Percentiles rank a stretch among this genome's conserved stretches.
Evolutionary conservation across 306 rosid genomes (phyloP).

Genomic region (Vigna radiata): DNA sequence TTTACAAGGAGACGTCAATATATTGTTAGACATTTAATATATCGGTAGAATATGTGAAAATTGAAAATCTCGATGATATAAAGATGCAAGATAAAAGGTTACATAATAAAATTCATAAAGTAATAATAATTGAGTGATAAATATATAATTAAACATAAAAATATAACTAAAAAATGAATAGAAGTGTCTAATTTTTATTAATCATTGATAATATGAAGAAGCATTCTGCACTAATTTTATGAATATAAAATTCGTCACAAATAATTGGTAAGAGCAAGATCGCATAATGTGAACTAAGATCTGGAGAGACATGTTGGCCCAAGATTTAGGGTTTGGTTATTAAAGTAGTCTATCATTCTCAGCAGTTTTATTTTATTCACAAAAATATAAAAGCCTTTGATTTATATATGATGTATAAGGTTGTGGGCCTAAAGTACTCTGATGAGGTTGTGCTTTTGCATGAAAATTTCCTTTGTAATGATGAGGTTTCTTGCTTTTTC

Average conservation of each 20-base stretch:
- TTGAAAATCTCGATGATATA: too few species aligned
- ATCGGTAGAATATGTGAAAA: too few species aligned
- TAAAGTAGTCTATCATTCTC: constrained; percentile 54
- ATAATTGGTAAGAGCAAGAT: constrained; percentile 41
- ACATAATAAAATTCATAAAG: too few species aligned
- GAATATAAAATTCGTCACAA: background rate
- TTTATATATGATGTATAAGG: constrained; percentile 48
- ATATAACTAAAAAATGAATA: too few species aligned
- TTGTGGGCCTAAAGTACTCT: constrained; percentile 53
- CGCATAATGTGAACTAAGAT: constrained; percentile 49
- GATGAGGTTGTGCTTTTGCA: constrained; percentile 48
- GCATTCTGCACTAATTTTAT: too few species aligned
- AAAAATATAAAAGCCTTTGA: constrained; percentile 57
- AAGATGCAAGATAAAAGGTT: too few species aligned
- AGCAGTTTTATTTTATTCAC: constrained; percentile 36
- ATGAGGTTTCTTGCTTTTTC: constrained; percentile 47
- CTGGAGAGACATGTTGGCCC: constrained; percentile 58
- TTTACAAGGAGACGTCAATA: too few species aligned
- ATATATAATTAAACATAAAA: too few species aligned
- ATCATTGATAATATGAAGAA: too few species aligned
- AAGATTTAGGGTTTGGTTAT: constrained; percentile 63
- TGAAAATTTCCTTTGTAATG: constrained; percentile 68
- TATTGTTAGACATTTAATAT: too few species aligned
- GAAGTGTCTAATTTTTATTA: too few species aligned
- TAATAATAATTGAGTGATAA: too few species aligned